Conservation (phyloP, 768 basidiomycete genomes). For the Mycena leptocephala region DNA sequence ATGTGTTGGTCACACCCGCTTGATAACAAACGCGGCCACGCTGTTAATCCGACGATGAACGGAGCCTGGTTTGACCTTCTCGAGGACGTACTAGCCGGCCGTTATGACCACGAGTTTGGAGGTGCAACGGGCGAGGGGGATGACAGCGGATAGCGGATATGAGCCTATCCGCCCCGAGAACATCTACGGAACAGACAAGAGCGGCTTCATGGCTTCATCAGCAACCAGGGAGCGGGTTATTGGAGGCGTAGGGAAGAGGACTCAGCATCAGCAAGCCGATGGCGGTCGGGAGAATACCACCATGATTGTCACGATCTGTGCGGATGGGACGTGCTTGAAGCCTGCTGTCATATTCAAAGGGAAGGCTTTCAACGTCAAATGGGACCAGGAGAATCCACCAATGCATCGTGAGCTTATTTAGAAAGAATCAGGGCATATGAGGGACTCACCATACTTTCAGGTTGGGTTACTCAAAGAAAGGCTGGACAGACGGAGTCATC, state of each 20-base stretch:
- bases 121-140: neutral
- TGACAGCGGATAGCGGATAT: neutral
- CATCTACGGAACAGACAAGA: slow-evolving; percentile 44
- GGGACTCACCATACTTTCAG: slow-evolving; percentile 33
- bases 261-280: slow-evolving; percentile 50
- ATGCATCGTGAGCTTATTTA: slow-evolving; percentile 53
- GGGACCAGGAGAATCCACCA: slow-evolving; percentile 59
- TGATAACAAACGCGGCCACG: neutral
- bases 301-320: slow-evolving; percentile 54
- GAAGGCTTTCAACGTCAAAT: slow-evolving; percentile 50
- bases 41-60: neutral
- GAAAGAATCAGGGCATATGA: neutral
- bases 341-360: slow-evolving; percentile 63
- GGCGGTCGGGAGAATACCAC: slow-evolving; percentile 54
- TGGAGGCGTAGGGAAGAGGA: slow-evolving; percentile 38
- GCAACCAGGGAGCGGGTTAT: slow-evolving; percentile 48
- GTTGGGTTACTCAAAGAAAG: slow-evolving; percentile 51
- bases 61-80: neutral
- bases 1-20: slow-evolving; percentile 42
- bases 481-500: slow-evolving; percentile 57
- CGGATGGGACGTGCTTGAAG: slow-evolving; percentile 53
- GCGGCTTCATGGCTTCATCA: slow-evolving; percentile 46
- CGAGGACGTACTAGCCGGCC: neutral
- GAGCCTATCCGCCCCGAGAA: neutral
- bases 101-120: neutral